Evolutionary conservation across 2,329 filamentous ascomycete species (phyloP).

Genomic region (Boeremia lycopersici): DNA sequence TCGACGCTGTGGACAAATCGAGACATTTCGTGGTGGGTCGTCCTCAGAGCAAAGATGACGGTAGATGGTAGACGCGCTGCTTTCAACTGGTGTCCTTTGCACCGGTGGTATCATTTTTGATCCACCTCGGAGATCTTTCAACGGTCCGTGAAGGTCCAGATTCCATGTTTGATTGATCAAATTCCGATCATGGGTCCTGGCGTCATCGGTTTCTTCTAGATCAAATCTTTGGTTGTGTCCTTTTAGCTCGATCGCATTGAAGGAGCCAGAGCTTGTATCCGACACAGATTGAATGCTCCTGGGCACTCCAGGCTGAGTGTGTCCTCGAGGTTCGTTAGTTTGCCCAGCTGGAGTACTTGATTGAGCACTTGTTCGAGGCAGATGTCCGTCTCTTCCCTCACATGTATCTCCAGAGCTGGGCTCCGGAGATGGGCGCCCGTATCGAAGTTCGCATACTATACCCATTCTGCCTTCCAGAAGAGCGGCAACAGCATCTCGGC

Average conservation of each 20-base stretch:
- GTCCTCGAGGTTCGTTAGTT: constrained; percentile 13
- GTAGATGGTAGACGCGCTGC: constrained; percentile 50
- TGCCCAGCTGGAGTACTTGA: constrained; percentile 19
- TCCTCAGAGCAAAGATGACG: constrained; percentile 64
- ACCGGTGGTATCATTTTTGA: neutral
- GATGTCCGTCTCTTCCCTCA: constrained; percentile 16
- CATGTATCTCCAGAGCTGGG: constrained; percentile 16
- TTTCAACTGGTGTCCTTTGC: constrained; percentile 36
- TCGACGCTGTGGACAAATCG: constrained; percentile 67
- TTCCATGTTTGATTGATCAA: constrained; percentile 42
- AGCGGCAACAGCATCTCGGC: constrained; percentile 62
- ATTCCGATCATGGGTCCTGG: constrained; percentile 28
- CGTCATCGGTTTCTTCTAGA: constrained; percentile 32
- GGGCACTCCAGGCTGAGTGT: neutral
- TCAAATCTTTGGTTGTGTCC: constrained; percentile 29
- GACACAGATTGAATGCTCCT: constrained; percentile 3
- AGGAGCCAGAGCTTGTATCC: constrained; percentile 8
- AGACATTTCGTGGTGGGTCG: constrained; percentile 68
- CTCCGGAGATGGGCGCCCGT: constrained; percentile 3
- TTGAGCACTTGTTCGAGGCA: constrained; percentile 13
- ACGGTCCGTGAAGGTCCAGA: constrained; percentile 24
- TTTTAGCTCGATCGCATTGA: constrained; percentile 37
- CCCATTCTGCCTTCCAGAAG: constrained; percentile 66
- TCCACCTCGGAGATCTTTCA: neutral
- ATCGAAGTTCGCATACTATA: constrained; percentile 60